A percentile compares a stretch with the other conserved stretches of the same genome.
phyloP scores from a whole-genome alignment of 2,329 filamentous ascomycete species.

The Clarireedia monteithiana region DNA sequence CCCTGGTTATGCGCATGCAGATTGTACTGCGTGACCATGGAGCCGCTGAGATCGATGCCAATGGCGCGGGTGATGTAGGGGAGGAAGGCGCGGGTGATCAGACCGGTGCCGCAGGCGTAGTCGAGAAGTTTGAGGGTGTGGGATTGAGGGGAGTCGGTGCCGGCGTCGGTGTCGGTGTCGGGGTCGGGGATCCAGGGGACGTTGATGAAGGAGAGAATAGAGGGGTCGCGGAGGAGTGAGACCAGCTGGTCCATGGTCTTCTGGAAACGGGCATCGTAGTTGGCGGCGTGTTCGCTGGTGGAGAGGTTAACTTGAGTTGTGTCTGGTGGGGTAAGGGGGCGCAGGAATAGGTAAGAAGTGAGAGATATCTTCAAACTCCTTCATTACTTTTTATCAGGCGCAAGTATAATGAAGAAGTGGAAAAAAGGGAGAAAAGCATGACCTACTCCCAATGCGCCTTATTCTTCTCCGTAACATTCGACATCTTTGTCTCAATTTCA shows the following conservation, averaged over 20 bases:
- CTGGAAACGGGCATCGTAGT: constrained; percentile 50
- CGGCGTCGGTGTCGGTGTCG: constrained; percentile 16
- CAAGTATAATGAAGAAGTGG: background rate
- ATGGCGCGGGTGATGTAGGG: constrained; percentile 55
- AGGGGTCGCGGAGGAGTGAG: constrained; percentile 39
- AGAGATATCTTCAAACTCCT: background rate
- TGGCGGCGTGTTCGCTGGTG: constrained; percentile 39
- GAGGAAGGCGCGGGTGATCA: constrained; percentile 39
- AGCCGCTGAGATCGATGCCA: constrained; percentile 63
- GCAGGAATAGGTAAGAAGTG: background rate
- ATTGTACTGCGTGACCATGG: constrained; percentile 65
- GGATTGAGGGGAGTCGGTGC: background rate
- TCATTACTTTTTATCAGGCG: background rate
- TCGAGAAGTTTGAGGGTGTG: constrained; percentile 44
- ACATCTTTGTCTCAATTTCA: no score
- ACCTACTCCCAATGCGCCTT: constrained; percentile 35
- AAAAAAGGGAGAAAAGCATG: background rate
- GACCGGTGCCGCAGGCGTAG: constrained; percentile 68
- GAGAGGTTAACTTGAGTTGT: background rate
- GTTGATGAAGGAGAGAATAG: constrained; percentile 37
- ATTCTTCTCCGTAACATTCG: constrained; percentile 32
- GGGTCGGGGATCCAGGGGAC: constrained; percentile 8
- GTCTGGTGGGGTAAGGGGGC: background rate
- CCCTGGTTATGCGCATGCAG: constrained; percentile 47
- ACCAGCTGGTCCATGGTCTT: constrained; percentile 47